Evolutionary conservation across 225 moss, liverwort and hornwort genomes (phyloP), one percentile per base, ranked within the genome.

Genomic region (Neckera pumila): DNA sequence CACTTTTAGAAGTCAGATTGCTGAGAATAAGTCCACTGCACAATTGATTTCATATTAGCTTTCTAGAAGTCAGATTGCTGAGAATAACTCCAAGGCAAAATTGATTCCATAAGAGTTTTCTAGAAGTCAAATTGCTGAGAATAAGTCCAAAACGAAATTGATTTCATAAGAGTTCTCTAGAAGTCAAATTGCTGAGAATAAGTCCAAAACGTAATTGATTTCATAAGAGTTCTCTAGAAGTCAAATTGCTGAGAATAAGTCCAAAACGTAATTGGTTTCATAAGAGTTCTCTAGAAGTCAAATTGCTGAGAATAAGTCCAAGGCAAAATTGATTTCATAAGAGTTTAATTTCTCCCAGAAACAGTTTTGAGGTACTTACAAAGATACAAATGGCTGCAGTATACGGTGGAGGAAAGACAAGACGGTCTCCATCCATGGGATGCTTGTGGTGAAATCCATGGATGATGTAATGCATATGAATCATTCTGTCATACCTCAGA

Each of bases 381-480:
- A 80, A 1, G 3, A 65, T 8, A 65, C 79, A 72, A 81, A 93
- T 86, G 60, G 27, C 76, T 60, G 90, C 86, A 1, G 92, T 81
- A 9, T 91, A 92, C 40, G 82, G 90, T 3, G 98, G 98, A 22
- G 98, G 98, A 63, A 98, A 95, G 34, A 98, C 98, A 10, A 98
- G 92, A 9, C 98, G 95, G 79, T 95, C 90, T 3, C 90, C 90
- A 20, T 97, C 97, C 97, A 97, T 97, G 18, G 98, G 98, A 75
- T 96, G 94, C 91, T 98, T 97, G 90, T 97, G 98, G 66, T 98
- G 98, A 84, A 97, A 98, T 53, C 98, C 98, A 61, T 98, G 98
- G 17, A 97, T 92, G n/a, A 95, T 57, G 61, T 96, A 98, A 79
- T 98, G 98, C 31, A 91, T 64, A 36, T 94, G 93, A 54, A 92